Conservation (phyloP, 805 yeast genomes). For the Ascoidea asiatica region DNA sequence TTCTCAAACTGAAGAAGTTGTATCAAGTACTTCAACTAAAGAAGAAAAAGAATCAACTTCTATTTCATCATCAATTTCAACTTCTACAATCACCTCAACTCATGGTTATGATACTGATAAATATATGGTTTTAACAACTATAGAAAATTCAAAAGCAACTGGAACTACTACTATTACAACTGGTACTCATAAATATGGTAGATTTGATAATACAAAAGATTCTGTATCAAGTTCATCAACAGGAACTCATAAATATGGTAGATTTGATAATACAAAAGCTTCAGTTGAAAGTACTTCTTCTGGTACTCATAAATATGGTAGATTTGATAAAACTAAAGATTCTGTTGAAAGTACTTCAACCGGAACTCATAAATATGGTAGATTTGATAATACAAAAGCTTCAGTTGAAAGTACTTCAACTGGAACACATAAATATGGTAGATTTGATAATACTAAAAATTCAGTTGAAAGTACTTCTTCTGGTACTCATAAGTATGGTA, state of each 20-base stretch:
- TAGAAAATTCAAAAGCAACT: too few relatives aligned
- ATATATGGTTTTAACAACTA: too few relatives aligned
- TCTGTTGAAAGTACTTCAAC: conserved; percentile 18
- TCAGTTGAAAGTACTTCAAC: conserved; percentile 22
- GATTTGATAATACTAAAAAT: conserved; percentile 32
- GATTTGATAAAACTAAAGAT: conserved; percentile 32
- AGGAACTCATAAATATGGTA: conserved; percentile 33
- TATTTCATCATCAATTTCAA: too few relatives aligned
- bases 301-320: conserved; percentile 44
- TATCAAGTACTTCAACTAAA: too few relatives aligned
- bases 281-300: conserved; percentile 22
- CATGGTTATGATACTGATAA: too few relatives aligned
- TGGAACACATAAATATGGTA: conserved; percentile 44
- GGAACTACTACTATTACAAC: conserved; percentile 21
- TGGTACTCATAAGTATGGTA: conserved; percentile 33
- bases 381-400: conserved; percentile 33
- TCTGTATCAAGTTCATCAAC: conserved; percentile 18
- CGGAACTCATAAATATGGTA: conserved; percentile 33
- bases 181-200: conserved; percentile 43
- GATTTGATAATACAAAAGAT: conserved; percentile 31
- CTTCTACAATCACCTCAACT: too few relatives aligned
- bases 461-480: conserved; percentile 18
- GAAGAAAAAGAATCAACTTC: too few relatives aligned
- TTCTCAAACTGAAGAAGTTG: too few relatives aligned
- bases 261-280: conserved; percentile 33